phyloP scores from a whole-genome alignment of 192 early-diverging fungal genomes.

The Helicostylum pulchrum region DNA sequence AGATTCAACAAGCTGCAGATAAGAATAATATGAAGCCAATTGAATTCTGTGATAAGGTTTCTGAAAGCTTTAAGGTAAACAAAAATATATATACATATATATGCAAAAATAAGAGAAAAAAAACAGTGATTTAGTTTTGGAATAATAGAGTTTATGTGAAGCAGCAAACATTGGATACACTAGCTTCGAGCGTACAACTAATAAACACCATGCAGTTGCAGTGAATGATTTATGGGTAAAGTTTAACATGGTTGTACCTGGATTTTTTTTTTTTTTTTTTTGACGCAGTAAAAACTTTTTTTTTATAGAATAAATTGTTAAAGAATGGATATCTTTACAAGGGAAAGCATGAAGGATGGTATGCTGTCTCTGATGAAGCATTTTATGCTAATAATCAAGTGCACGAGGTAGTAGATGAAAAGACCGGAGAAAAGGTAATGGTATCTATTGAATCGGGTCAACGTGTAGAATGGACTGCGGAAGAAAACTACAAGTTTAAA shows the following conservation, averaged over 20 bases:
- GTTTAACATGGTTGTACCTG: background rate
- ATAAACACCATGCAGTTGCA: constrained; percentile 63
- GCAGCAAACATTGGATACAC: constrained; percentile 71
- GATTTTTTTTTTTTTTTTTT: background rate
- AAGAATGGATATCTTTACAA: constrained; percentile 84
- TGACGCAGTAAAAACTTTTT: background rate
- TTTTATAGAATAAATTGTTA: constrained; percentile 50
- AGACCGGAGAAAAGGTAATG: constrained; percentile 47
- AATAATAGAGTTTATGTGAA: constrained; percentile 57
- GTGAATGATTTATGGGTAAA: constrained; percentile 77
- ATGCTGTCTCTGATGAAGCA: constrained; percentile 92
- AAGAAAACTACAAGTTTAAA: constrained; percentile 93
- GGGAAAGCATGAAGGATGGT: constrained; percentile 90
- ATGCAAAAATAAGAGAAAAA: background rate
- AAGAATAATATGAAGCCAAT: constrained; percentile 54
- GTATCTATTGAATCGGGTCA: constrained; percentile 82
- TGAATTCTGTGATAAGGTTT: constrained; percentile 78
- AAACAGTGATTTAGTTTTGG: background rate
- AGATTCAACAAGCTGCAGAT: constrained; percentile 90
- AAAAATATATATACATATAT: background rate
- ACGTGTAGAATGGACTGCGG: constrained; percentile 82
- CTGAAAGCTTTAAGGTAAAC: constrained; percentile 59
- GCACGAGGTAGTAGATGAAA: constrained; percentile 54
- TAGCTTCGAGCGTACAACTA: constrained; percentile 87
- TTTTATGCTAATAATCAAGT: constrained; percentile 79